Conservation (phyloP, 352 stramenopile genomes). For the Phytopythium ostracodes region DNA sequence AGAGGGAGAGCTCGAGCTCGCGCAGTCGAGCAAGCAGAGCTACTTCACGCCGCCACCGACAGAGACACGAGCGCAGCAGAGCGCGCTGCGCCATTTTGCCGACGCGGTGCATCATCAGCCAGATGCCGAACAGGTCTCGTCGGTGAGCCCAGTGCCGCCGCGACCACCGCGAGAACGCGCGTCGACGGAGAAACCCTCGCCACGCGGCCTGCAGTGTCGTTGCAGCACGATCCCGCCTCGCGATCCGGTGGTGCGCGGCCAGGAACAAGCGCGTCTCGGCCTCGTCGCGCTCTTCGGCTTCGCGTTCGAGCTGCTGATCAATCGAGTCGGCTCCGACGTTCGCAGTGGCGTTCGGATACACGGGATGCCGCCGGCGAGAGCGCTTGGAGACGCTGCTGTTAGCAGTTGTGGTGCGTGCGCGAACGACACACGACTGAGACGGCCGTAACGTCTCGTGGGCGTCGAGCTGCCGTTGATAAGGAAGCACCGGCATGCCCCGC, state of each 20-base stretch:
- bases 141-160: slow-evolving; percentile 21
- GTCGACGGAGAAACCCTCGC: slow-evolving; percentile 40
- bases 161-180: slow-evolving; percentile 44
- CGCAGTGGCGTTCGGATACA: background rate
- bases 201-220: slow-evolving; percentile 47
- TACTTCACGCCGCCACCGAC: slow-evolving; percentile 45
- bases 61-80: slow-evolving; percentile 33
- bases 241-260: slow-evolving; percentile 11
- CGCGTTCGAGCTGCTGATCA: slow-evolving; percentile 21
- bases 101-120: slow-evolving; percentile 41
- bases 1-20: slow-evolving; percentile 58
- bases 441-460: background rate
- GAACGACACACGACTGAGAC: background rate
- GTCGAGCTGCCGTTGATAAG: slow-evolving; percentile 3
- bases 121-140: slow-evolving; percentile 41
- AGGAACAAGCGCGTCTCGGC: slow-evolving; percentile 20
- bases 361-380: background rate
- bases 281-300: slow-evolving; percentile 18
- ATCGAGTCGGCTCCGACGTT: slow-evolving; percentile 12
- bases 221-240: slow-evolving; percentile 23
- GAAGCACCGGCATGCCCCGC: slow-evolving; percentile 4
- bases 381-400: background rate
- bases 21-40: slow-evolving; percentile 38
- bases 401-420: slow-evolving; percentile 4
- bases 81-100: slow-evolving; percentile 26